Conservation (phyloP, 192 early-diverging fungal species). For the Thamnidium elegans region DNA sequence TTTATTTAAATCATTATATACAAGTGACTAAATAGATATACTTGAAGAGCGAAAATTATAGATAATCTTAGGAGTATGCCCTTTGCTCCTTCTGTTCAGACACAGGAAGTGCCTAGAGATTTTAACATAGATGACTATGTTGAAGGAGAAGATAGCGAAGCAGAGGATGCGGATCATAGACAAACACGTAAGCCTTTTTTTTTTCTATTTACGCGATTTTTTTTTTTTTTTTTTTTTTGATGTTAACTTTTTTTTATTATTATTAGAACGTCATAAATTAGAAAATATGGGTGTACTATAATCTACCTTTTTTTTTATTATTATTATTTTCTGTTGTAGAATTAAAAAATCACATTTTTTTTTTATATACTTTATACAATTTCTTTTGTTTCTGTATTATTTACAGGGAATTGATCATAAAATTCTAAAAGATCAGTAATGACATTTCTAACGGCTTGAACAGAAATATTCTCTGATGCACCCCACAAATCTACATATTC, state of each 20-base stretch:
- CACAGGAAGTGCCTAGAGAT: conserved; percentile 55
- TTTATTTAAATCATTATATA: too few species aligned
- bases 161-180: conserved; percentile 27
- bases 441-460: conserved; percentile 26
- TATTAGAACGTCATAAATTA: conserved; percentile 19
- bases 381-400: background rate
- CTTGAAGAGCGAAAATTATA: conserved; percentile 52
- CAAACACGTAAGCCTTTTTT: conserved; percentile 22
- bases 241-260: background rate
- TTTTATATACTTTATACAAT: background rate
- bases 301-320: background rate
- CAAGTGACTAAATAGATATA: too few species aligned
- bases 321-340: too few species aligned
- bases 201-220: background rate
- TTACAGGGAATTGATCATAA: conserved; percentile 12
- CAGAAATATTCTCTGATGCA: conserved; percentile 28
- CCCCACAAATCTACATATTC: conserved; percentile 39
- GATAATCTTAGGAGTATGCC: conserved; percentile 67
- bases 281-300: conserved; percentile 23
- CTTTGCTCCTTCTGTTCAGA: conserved; percentile 79
- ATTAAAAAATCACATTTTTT: background rate
- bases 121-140: conserved; percentile 32
- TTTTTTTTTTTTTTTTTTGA: too few species aligned
- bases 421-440: conserved; percentile 19
- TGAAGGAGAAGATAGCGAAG: conserved; percentile 40